These are phyloP conservation scores for Colletotrichum tanaceti DNA, from an alignment of 2,329 filamentous ascomycete genomes.

Conservation along the genomic window DNA sequence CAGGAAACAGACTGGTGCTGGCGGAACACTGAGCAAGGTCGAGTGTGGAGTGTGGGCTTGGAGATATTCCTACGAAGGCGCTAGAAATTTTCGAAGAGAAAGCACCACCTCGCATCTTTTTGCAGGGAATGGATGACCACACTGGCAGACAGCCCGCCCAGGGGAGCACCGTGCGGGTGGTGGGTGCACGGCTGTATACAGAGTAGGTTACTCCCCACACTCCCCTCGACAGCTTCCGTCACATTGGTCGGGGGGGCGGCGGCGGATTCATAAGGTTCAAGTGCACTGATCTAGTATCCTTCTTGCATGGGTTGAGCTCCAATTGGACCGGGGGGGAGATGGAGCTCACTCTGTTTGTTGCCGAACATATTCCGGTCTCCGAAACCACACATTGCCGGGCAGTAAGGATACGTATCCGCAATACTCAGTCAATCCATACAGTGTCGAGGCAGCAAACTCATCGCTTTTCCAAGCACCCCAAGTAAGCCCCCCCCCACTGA, in stretches of 20 bases:
- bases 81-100: conserved; percentile 38
- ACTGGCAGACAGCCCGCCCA: too few species aligned
- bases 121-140: conserved; percentile 7
- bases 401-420: too few species aligned
- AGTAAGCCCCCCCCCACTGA: too few species aligned
- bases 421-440: not conserved
- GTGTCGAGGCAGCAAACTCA: not conserved
- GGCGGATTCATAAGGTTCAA: not conserved
- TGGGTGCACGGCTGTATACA: conserved; percentile 11
- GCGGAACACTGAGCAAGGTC: conserved; percentile 14
- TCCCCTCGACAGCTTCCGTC: not conserved
- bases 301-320: not conserved
- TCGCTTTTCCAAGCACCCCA: not conserved
- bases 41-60: conserved; percentile 31
- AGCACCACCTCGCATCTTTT: conserved; percentile 21
- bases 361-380: conserved; percentile 27
- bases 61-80: conserved; percentile 36
- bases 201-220: too few species aligned
- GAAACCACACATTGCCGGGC: not conserved
- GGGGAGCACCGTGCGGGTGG: not conserved
- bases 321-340: not conserved
- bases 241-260: not conserved
- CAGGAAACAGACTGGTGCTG: conserved; percentile 14
- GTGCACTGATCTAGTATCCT: not conserved
- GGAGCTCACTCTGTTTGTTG: not conserved